These are phyloP conservation scores for Astrephomene gubernaculifera DNA, from an alignment of 139 green algal species.

Conservation along the genomic window DNA sequence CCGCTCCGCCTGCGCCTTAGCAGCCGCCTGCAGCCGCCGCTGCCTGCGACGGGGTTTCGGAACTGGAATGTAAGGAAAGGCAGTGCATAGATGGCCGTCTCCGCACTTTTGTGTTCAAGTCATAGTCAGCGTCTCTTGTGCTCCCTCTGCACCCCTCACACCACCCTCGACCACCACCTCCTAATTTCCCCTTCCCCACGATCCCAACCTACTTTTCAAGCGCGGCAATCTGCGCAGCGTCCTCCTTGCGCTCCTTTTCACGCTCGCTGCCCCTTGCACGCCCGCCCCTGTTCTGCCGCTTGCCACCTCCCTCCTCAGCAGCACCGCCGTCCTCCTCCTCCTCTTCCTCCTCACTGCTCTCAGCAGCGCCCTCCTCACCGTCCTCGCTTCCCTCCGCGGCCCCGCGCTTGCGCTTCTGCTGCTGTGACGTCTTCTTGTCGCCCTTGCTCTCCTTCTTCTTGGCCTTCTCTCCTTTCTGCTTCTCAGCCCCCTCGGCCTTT, in stretches of 20 bases:
- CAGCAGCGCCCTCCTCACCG: not conserved
- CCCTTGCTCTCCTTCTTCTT: not conserved
- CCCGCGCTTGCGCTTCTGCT: not conserved
- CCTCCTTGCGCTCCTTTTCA: conserved; percentile 13
- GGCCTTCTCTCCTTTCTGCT: not conserved
- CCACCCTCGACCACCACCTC: no score
- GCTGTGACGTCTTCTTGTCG: not conserved
- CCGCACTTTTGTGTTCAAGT: no score
- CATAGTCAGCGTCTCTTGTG: no score
- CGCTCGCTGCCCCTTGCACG: not conserved
- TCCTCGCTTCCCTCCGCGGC: not conserved
- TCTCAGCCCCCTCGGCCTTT: not conserved
- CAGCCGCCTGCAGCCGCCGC: not conserved
- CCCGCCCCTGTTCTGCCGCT: not conserved
- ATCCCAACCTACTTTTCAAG: conserved; percentile 12
- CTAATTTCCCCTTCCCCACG: not conserved
- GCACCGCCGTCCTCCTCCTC: not conserved
- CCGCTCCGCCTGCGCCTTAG: conserved; percentile 28
- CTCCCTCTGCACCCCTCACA: no score
- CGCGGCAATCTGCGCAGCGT: not conserved
- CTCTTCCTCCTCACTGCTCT: not conserved
- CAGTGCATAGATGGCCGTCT: no score
- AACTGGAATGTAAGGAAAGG: no score
- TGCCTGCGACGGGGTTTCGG: conserved; percentile 24
- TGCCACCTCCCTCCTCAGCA: not conserved